These are phyloP conservation scores for Abrus pulchellus DNA, from an alignment of 306 rosid genomes.

Conservation along the genomic window DNA sequence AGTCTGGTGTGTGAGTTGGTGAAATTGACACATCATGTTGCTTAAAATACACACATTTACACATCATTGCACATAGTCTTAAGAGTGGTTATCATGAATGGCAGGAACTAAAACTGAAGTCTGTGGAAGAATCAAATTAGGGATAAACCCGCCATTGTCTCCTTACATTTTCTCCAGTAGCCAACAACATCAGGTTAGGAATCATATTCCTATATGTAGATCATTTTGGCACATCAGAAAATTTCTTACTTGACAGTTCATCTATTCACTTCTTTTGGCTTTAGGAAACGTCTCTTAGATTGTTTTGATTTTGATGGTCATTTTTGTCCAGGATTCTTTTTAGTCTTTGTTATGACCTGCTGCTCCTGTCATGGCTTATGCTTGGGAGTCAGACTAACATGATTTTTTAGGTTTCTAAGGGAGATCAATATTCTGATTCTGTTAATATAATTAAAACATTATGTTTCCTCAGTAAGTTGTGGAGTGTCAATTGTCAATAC, in stretches of 20 bases:
- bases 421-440: neutral
- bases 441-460: neutral
- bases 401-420: neutral
- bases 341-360: neutral
- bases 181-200: conserved; percentile 38
- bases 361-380: neutral
- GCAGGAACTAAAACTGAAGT: conserved; percentile 42
- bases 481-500: neutral
- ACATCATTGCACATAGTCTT: conserved; percentile 10
- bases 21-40: conserved; percentile 29
- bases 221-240: conserved; percentile 14
- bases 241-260: conserved; percentile 1
- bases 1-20: neutral
- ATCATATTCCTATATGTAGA: conserved; percentile 30
- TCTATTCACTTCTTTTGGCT: conserved; percentile 12
- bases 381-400: neutral
- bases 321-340: neutral
- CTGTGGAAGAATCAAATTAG: conserved; percentile 27
- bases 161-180: conserved; percentile 32
- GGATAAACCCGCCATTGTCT: conserved; percentile 41
- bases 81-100: conserved; percentile 33
- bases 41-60: conserved; percentile 26
- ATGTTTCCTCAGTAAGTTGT: neutral
- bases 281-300: conserved; percentile 15
- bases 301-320: neutral